A percentile compares a stretch with the other conserved stretches of the same genome.
These are phyloP conservation scores for Didymella keratinophila DNA, from an alignment of 2,329 filamentous ascomycete genomes.

Conservation along the genomic window DNA sequence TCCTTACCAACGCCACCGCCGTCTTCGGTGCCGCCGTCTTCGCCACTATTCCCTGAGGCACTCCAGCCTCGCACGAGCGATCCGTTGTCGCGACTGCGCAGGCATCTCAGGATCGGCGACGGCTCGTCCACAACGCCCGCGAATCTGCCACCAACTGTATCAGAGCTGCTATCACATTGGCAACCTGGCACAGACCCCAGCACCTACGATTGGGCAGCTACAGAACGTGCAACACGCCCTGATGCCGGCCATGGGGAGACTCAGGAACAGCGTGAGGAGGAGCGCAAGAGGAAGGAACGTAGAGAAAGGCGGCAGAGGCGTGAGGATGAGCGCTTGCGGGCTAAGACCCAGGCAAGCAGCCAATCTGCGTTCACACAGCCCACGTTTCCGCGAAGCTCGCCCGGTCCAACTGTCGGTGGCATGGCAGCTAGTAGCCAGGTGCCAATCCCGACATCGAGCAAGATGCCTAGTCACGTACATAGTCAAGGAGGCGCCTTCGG, in stretches of 20 bases:
- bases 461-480: slow-evolving; percentile 21
- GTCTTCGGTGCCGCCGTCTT: slow-evolving; percentile 30
- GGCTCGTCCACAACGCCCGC: slow-evolving; percentile 7
- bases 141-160: slow-evolving; percentile 44
- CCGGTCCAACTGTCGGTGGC: slow-evolving; percentile 33
- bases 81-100: slow-evolving; percentile 45
- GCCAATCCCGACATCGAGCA: slow-evolving; percentile 22
- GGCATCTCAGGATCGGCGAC: slow-evolving; percentile 48
- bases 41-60: slow-evolving; percentile 7
- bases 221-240: slow-evolving; percentile 38
- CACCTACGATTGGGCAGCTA: slow-evolving; percentile 53
- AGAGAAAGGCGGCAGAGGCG: slow-evolving; percentile 52
- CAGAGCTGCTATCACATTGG: slow-evolving; percentile 55
- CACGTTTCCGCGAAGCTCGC: slow-evolving; percentile 35
- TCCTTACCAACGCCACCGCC: slow-evolving; percentile 26
- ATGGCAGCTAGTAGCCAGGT: slow-evolving; percentile 39
- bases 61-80: slow-evolving; percentile 8
- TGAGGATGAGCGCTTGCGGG: slow-evolving; percentile 44
- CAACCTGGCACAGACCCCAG: slow-evolving; percentile 46
- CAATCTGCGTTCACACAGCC: slow-evolving; percentile 34
- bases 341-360: slow-evolving; percentile 26
- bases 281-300: slow-evolving; percentile 51
- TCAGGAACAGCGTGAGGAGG: slow-evolving; percentile 49
- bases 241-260: slow-evolving; percentile 45
- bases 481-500: slow-evolving; percentile 12